phyloP scores from a whole-genome alignment of 306 rosid species.

The Rosa lucieae region DNA sequence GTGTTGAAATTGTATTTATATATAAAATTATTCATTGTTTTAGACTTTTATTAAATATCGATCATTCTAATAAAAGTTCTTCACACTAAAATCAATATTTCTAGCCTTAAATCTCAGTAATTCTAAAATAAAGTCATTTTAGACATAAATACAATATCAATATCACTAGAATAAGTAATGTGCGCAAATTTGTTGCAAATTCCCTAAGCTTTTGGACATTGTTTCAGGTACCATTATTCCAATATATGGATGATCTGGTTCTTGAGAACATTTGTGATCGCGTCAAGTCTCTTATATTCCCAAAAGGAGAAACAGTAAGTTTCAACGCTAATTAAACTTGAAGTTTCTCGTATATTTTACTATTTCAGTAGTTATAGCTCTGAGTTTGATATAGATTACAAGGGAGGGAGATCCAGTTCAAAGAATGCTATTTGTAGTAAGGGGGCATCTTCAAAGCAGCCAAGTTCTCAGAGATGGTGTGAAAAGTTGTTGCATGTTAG shows the following conservation, averaged over 20 bases:
- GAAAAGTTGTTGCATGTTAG: slow-evolving; percentile 88
- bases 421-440: slow-evolving; percentile 86
- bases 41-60: no score
- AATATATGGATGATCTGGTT: slow-evolving; percentile 90
- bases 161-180: background rate
- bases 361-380: background rate
- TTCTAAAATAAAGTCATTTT: background rate
- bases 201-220: background rate
- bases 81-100: background rate
- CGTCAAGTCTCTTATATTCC: slow-evolving; percentile 86
- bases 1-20: background rate
- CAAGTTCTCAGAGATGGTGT: slow-evolving; percentile 86
- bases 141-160: no score
- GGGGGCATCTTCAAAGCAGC: slow-evolving; percentile 93
- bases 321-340: slow-evolving; percentile 4
- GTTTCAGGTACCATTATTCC: slow-evolving; percentile 80
- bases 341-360: background rate
- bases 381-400: slow-evolving; percentile 45
- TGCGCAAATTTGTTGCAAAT: background rate
- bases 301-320: slow-evolving; percentile 91
- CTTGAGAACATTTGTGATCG: slow-evolving; percentile 93
- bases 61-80: background rate
- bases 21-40: background rate
- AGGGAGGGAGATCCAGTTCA: slow-evolving; percentile 94
- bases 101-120: background rate